Percentiles rank a stretch among this genome's conserved stretches.
Conservation (phyloP, 805 yeast genomes). For the Metschnikowia henanensis region DNA sequence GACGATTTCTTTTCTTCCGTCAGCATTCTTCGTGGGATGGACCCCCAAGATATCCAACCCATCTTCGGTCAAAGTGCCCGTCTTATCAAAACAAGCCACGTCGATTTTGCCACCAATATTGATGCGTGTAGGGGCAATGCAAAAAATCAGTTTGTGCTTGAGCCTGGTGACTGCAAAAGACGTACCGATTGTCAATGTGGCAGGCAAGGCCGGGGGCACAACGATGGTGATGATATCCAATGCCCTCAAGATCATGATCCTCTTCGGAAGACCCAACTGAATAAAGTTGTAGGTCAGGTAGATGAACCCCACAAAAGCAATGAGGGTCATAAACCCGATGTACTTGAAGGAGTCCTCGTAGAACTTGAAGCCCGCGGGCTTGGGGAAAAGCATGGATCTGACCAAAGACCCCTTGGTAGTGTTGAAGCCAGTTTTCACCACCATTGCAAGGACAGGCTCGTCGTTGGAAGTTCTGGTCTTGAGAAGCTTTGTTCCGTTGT, state of each 20-base stretch:
- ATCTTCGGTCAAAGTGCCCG: constrained; percentile 97
- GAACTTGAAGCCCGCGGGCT: constrained; percentile 89
- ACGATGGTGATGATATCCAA: constrained; percentile 94
- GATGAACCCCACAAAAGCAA: constrained; percentile 83
- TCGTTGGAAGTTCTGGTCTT: constrained; percentile 74
- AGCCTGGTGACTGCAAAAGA: constrained; percentile 84
- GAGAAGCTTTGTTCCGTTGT: constrained; percentile 86
- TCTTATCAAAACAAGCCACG: constrained; percentile 90
- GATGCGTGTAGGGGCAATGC: constrained; percentile 92
- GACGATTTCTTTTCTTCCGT: constrained; percentile 39
- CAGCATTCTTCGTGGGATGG: constrained; percentile 42
- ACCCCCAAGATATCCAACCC: constrained; percentile 83
- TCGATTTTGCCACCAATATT: constrained; percentile 96
- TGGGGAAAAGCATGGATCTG: constrained; percentile 96
- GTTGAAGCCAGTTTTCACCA: constrained; percentile 85
- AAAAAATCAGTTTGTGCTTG: constrained; percentile 65
- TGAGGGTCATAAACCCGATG: constrained; percentile 88
- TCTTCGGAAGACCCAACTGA: constrained; percentile 66
- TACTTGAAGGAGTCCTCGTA: constrained; percentile 94
- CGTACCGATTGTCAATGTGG: constrained; percentile 95
- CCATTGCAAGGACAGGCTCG: constrained; percentile 85
- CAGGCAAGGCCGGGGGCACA: constrained; percentile 98
- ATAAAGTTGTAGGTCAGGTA: constrained; percentile 83
- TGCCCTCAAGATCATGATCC: constrained; percentile 80
- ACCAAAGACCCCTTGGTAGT: constrained; percentile 95